Conservation (phyloP, 1,139 yeast species). For the Yamadazyma atmosphaerica region DNA sequence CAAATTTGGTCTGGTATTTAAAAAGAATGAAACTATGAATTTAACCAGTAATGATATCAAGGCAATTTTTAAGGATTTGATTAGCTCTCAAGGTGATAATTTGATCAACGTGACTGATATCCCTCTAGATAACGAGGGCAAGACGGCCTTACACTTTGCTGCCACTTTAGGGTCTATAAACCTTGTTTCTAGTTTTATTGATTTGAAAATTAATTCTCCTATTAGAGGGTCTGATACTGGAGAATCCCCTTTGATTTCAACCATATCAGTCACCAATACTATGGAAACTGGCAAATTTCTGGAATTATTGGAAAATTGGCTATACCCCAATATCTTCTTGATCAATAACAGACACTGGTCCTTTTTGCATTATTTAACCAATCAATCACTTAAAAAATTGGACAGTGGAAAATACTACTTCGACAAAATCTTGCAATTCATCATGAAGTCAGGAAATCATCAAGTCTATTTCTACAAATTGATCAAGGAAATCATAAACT, state of each 20-base stretch:
- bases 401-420: conserved; percentile 63
- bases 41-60: conserved; percentile 38
- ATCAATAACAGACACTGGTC: conserved; percentile 35
- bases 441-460: conserved; percentile 43
- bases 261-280: conserved; percentile 45
- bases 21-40: conserved; percentile 35
- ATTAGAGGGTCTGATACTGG: conserved; percentile 43
- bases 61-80: conserved; percentile 23
- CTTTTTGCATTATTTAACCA: conserved; percentile 38
- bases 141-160: conserved; percentile 50
- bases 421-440: conserved; percentile 78
- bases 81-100: conserved; percentile 12
- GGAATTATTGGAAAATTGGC: conserved; percentile 33
- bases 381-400: conserved; percentile 28
- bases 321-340: conserved; percentile 41
- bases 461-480: conserved; percentile 60
- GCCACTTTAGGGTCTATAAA: conserved; percentile 42
- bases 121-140: conserved; percentile 43
- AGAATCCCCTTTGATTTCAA: conserved; percentile 42
- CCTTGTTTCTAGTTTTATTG: conserved; percentile 37
- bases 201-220: conserved; percentile 39
- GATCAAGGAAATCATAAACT: conserved; percentile 66
- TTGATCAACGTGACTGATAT: conserved; percentile 27
- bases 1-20: conserved; percentile 50
- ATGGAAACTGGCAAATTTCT: conserved; percentile 47